phyloP scores from a whole-genome alignment of 1,284 basidiomycete species.

The Puccinia coronata region DNA sequence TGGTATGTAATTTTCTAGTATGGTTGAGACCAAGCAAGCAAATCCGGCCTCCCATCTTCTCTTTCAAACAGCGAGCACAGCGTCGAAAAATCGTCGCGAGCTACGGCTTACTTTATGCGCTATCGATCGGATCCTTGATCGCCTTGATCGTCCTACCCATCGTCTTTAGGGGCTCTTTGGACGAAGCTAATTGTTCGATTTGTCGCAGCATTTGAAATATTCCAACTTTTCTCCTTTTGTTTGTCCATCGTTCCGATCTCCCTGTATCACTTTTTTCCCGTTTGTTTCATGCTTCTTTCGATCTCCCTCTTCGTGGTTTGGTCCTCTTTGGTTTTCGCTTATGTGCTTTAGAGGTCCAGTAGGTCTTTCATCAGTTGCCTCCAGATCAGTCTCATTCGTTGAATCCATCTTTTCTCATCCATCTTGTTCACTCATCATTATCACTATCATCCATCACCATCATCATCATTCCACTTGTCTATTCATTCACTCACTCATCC shows the following conservation, averaged over 20 bases:
- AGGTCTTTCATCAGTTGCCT: neutral
- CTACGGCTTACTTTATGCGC: slow-evolving; percentile 45
- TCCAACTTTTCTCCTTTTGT: neutral
- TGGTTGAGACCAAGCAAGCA: slow-evolving; percentile 84
- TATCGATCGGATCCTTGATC: slow-evolving; percentile 40
- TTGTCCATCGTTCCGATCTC: neutral
- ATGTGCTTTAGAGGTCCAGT: neutral
- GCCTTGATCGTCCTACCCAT: slow-evolving; percentile 48
- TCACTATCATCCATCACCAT: neutral
- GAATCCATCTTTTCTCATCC: neutral
- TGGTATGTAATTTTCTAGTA: slow-evolving; percentile 62
- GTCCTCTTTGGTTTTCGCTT: slow-evolving; percentile 15
- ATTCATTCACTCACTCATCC: neutral
- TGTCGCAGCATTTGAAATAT: slow-evolving; percentile 42
- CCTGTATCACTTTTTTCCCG: neutral
- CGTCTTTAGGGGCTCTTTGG: slow-evolving; percentile 41
- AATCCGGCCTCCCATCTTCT: slow-evolving; percentile 90
- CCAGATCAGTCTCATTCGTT: neutral
- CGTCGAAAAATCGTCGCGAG: slow-evolving; percentile 69
- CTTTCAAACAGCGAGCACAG: slow-evolving; percentile 79
- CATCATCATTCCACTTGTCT: slow-evolving; percentile 2
- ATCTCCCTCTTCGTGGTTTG: neutral
- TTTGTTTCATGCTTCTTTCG: neutral
- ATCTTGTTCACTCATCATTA: neutral
- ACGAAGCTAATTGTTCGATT: slow-evolving; percentile 45